A percentile compares a stretch with the other conserved stretches of the same genome.
Evolutionary conservation across 2,329 filamentous ascomycete genomes (phyloP).

Genomic region (Fusarium sp.): DNA sequence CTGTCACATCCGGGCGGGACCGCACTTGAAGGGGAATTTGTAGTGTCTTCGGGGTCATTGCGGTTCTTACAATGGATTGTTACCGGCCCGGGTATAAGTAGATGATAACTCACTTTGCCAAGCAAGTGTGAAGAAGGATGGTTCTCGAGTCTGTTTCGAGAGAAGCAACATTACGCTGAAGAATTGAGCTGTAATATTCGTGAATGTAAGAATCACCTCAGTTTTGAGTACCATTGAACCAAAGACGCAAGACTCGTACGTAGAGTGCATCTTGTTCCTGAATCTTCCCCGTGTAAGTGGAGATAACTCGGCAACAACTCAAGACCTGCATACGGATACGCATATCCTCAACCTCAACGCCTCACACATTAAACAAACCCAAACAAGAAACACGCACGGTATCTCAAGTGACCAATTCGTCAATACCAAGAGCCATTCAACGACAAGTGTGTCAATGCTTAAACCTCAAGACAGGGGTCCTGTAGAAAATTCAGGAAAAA

Average conservation of each 20-base stretch:
- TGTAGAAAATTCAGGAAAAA: neutral
- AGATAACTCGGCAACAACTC: neutral
- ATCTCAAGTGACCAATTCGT: neutral
- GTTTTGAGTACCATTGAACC: neutral
- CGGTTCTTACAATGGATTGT: neutral
- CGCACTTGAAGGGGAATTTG: neutral
- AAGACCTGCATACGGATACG: neutral
- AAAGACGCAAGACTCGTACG: neutral
- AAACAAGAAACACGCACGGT: neutral
- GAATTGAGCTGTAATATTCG: neutral
- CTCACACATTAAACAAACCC: neutral
- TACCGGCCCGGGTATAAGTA: neutral
- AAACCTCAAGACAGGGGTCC: conserved; percentile 19
- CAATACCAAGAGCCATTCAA: conserved; percentile 7
- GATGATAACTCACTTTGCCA: conserved; percentile 2
- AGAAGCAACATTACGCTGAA: neutral
- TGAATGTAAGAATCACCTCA: neutral
- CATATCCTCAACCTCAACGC: neutral
- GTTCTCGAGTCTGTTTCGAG: conserved; percentile 1
- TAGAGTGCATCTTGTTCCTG: conserved; percentile 7
- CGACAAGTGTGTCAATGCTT: conserved; percentile 32
- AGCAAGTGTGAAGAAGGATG: neutral
- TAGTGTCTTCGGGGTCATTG: neutral
- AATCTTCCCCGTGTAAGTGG: conserved; percentile 6
- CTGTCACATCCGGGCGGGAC: conserved; percentile 10